Percentiles rank a stretch among this genome's conserved stretches.
These are phyloP conservation scores for Apiotrichum sp. DNA, from an alignment of 1,284 basidiomycete genomes.

Conservation along the genomic window DNA sequence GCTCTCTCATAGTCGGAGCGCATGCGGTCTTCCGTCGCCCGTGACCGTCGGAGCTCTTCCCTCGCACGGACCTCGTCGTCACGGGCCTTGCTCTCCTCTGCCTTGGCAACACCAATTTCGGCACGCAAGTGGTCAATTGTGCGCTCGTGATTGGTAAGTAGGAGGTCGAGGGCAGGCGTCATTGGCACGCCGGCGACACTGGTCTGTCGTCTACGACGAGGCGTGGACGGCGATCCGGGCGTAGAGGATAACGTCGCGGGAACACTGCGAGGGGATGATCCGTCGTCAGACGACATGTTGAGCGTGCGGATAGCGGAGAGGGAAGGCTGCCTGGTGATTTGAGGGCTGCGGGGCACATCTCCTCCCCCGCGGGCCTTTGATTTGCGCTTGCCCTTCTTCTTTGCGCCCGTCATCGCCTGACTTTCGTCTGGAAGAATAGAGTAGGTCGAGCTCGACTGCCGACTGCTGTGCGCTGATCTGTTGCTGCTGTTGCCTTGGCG, in stretches of 20 bases:
- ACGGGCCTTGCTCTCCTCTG: constrained; percentile 37
- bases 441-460: constrained; percentile 6
- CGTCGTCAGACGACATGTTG: constrained; percentile 11
- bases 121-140: constrained; percentile 36
- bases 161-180: constrained; percentile 21
- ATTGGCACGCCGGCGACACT: constrained; percentile 22
- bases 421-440: constrained; percentile 39
- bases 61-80: constrained; percentile 28
- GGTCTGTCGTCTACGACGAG: constrained; percentile 21
- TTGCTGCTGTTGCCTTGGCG: too few species aligned
- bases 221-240: constrained; percentile 2
- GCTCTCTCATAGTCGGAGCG: constrained; percentile 29
- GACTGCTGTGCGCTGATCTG: constrained; percentile 1
- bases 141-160: constrained; percentile 32
- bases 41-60: constrained; percentile 27
- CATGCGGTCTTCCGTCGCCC: constrained; percentile 27
- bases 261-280: neutral
- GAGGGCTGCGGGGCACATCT: neutral
- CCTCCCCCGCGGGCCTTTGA: constrained; percentile 13
- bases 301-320: neutral
- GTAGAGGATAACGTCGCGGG: constrained; percentile 2
- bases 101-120: constrained; percentile 38
- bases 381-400: constrained; percentile 34
- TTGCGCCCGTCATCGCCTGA: constrained; percentile 9
- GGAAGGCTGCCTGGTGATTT: neutral